These are phyloP conservation scores for Podospora didyma DNA, from an alignment of 495 filamentous ascomycete species.

Conservation along the genomic window DNA sequence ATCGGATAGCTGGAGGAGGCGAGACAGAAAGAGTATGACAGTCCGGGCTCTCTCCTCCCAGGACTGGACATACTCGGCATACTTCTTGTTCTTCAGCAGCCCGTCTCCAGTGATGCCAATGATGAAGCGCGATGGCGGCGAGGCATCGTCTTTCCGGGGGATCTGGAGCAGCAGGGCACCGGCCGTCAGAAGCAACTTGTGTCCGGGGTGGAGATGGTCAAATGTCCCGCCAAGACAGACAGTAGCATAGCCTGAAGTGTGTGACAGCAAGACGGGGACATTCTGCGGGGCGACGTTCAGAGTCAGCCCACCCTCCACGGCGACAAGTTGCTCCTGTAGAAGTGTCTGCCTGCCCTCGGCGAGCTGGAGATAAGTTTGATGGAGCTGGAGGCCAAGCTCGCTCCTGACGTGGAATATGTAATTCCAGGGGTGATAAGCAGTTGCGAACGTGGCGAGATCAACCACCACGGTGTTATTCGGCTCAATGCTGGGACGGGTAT, in stretches of 20 bases:
- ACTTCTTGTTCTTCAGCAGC: conserved; percentile 83
- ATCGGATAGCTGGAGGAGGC: conserved; percentile 56
- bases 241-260: conserved; percentile 28
- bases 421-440: conserved; percentile 63
- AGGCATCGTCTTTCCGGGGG: conserved; percentile 31
- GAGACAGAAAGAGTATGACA: conserved; percentile 66
- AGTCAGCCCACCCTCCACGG: conserved; percentile 46
- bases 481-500: conserved; percentile 28
- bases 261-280: conserved; percentile 9
- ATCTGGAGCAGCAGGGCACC: conserved; percentile 64
- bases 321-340: conserved; percentile 38
- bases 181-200: conserved; percentile 88
- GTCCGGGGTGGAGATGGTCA: conserved; percentile 93
- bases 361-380: conserved; percentile 38
- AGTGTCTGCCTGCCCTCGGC: conserved; percentile 42
- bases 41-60: conserved; percentile 70
- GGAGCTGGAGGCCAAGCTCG: conserved; percentile 48
- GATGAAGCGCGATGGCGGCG: conserved; percentile 52
- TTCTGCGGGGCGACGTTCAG: conserved; percentile 24
- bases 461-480: conserved; percentile 54
- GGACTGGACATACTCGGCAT: conserved; percentile 69
- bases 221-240: conserved; percentile 93
- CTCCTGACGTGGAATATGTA: conserved; percentile 62
- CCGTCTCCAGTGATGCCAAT: conserved; percentile 87
- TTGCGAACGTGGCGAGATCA: conserved; percentile 61